Percentiles rank a stretch among this genome's conserved stretches.
phyloP scores from a whole-genome alignment of 139 green algal genomes.

The Volvox africanus region DNA sequence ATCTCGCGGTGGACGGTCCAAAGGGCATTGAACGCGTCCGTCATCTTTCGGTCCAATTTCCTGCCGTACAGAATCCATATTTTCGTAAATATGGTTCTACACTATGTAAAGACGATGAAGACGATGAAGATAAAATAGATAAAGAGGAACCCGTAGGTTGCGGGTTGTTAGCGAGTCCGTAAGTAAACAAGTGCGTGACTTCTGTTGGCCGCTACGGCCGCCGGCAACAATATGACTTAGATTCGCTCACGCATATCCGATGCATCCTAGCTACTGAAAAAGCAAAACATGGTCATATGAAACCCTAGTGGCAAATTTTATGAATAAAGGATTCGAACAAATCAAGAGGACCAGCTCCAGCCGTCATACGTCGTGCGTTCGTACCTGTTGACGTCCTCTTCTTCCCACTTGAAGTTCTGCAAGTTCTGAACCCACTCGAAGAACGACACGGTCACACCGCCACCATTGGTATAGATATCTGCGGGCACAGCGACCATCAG shows the following conservation, averaged over 20 bases:
- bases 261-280: background rate
- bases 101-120: background rate
- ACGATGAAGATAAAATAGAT: background rate
- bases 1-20: constrained; percentile 72
- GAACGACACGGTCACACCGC: constrained; percentile 81
- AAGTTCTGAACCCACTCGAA: constrained; percentile 94
- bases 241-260: background rate
- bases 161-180: background rate
- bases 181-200: background rate
- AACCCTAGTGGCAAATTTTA: background rate
- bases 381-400: constrained; percentile 78
- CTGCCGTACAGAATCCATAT: background rate
- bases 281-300: background rate
- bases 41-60: constrained; percentile 78
- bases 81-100: background rate
- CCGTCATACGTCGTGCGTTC: too few species aligned
- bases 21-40: constrained; percentile 74
- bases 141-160: background rate
- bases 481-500: background rate
- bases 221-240: too few species aligned
- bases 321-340: background rate
- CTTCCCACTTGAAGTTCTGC: constrained; percentile 87
- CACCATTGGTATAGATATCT: constrained; percentile 82
- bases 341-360: too few species aligned
- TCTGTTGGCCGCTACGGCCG: too few species aligned